Conservation (phyloP, 164 flowering plant species). For the Vitis cinerea region DNA sequence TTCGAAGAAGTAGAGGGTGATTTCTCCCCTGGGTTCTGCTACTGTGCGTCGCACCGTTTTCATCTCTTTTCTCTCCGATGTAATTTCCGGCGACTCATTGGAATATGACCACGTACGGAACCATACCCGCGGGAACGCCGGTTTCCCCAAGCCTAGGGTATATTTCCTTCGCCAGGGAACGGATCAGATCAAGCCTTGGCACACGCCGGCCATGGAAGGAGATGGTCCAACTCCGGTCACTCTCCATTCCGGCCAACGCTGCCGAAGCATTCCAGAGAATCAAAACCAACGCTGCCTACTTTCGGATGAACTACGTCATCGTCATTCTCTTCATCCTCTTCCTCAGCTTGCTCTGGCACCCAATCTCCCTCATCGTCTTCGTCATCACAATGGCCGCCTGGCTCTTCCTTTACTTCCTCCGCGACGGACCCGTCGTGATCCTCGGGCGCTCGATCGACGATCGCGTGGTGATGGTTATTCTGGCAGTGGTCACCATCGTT, state of each 20-base stretch:
- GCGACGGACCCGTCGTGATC: slow-evolving; percentile 42
- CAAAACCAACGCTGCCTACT: slow-evolving; percentile 34
- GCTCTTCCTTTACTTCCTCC: slow-evolving; percentile 58
- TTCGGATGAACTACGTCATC: slow-evolving; percentile 51
- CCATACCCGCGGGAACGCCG: slow-evolving; percentile 38
- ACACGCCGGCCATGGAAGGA: slow-evolving; percentile 55
- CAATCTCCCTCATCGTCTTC: slow-evolving; percentile 51
- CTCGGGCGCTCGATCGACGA: slow-evolving; percentile 33
- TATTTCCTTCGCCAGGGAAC: slow-evolving; percentile 37
- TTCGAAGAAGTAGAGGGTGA: no score
- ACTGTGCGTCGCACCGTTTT: not conserved
- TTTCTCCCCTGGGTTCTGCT: no score
- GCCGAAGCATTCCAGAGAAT: slow-evolving; percentile 23
- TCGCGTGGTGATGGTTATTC: slow-evolving; percentile 26
- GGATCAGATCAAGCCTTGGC: slow-evolving; percentile 28
- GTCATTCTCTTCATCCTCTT: slow-evolving; percentile 39
- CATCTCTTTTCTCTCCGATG: not conserved
- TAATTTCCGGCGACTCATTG: not conserved
- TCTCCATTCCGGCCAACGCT: slow-evolving; percentile 30
- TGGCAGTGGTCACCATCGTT: slow-evolving; percentile 36
- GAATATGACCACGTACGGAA: slow-evolving; percentile 54
- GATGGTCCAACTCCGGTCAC: slow-evolving; percentile 26
- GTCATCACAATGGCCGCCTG: slow-evolving; percentile 42
- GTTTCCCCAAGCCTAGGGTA: slow-evolving; percentile 11
- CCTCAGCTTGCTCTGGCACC: slow-evolving; percentile 56